These are phyloP conservation scores for Halenospora varia DNA, from an alignment of 495 filamentous ascomycete genomes.

Conservation along the genomic window DNA sequence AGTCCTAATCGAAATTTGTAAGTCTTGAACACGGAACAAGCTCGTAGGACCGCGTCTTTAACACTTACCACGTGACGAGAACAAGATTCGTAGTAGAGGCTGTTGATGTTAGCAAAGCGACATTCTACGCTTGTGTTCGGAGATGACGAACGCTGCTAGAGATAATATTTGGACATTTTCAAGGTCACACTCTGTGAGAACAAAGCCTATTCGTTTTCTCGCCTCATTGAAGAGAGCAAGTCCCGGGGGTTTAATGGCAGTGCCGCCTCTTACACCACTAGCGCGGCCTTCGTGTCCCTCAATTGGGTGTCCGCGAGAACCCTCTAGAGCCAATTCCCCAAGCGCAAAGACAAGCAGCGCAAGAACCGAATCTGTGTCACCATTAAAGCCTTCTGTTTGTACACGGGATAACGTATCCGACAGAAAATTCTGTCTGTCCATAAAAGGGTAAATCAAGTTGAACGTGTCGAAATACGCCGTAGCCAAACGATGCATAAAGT, in stretches of 20 bases:
- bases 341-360: conserved; percentile 54
- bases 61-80: conserved; percentile 43
- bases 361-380: conserved; percentile 42
- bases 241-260: conserved; percentile 46
- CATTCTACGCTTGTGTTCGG: conserved; percentile 5
- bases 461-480: conserved; percentile 52
- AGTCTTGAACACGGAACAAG: background rate
- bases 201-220: conserved; percentile 52
- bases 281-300: conserved; percentile 37
- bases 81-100: conserved; percentile 49
- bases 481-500: conserved; percentile 45
- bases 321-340: conserved; percentile 49
- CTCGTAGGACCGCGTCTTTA: background rate
- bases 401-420: conserved; percentile 41
- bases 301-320: conserved; percentile 39
- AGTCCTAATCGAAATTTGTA: conserved; percentile 40
- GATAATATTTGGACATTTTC: conserved; percentile 55
- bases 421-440: conserved; percentile 48
- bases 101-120: conserved; percentile 21
- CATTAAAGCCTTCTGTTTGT: conserved; percentile 45
- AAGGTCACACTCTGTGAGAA: conserved; percentile 47
- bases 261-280: conserved; percentile 51
- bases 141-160: conserved; percentile 42
- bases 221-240: conserved; percentile 57
- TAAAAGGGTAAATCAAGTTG: conserved; percentile 51